Conservation (phyloP, 2,329 filamentous ascomycete species). For the Fusarium coffeatum region DNA sequence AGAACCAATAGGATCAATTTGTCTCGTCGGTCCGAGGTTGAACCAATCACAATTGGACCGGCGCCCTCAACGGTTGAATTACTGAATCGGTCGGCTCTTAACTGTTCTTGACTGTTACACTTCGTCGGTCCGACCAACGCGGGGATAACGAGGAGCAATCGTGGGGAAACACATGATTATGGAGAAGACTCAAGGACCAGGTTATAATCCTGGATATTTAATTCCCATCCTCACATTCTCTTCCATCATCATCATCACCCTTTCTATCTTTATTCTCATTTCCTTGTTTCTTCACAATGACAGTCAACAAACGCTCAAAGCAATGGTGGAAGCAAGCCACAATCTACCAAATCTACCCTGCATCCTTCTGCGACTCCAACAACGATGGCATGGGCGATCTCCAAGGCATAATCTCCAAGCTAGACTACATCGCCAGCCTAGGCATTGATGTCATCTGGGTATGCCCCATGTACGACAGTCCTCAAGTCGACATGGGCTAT, state of each 20-base stretch:
- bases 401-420: slow-evolving; percentile 63
- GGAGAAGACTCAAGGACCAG: background rate
- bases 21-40: slow-evolving; percentile 29
- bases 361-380: slow-evolving; percentile 66
- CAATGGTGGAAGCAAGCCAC: slow-evolving; percentile 67
- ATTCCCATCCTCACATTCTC: background rate
- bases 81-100: background rate
- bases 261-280: too few relatives aligned
- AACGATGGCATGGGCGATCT: slow-evolving; percentile 66
- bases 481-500: slow-evolving; percentile 44
- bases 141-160: background rate
- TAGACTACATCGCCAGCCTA: slow-evolving; percentile 57
- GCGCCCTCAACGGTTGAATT: too few relatives aligned
- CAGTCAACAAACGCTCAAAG: slow-evolving; percentile 33
- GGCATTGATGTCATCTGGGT: slow-evolving; percentile 44
- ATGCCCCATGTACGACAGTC: slow-evolving; percentile 45
- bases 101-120: background rate
- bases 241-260: background rate
- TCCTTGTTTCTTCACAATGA: slow-evolving; percentile 14
- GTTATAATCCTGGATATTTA: slow-evolving; percentile 1
- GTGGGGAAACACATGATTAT: slow-evolving; percentile 6
- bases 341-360: slow-evolving; percentile 69
- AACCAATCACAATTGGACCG: background rate
- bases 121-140: slow-evolving; percentile 31
- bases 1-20: background rate